Evolutionary conservation across 805 yeast species (phyloP), one percentile per base, ranked within the genome.

Genomic region (Kazachstania psychrophila): DNA sequence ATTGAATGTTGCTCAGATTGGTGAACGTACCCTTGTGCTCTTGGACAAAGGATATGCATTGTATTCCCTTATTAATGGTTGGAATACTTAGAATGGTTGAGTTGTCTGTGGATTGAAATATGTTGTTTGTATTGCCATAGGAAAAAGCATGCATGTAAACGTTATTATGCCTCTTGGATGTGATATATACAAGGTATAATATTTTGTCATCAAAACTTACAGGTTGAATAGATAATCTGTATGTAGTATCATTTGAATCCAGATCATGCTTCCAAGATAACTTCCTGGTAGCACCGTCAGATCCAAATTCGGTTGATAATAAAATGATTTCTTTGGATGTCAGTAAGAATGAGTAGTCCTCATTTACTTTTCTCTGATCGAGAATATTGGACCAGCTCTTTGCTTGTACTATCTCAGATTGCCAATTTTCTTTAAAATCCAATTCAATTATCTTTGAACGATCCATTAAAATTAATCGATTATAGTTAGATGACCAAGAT

Each of bases 201-300:
- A 34, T 34, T 4, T 23, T 31, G 14, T 30, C 33, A 10, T 33
- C 38, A 20, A 33, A 29, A 3, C 46, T 47, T 3, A 54, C 28
- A 8, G 48, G 37, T 10, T 58, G 51, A 2, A 68, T 50, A 2
- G 53, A 44, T 36, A 80, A 38, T 35, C 53, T 60, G 37, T 77
- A 46, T 0, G 84, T 67, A 1, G 70, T 68, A 46, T 84, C 94
- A 1, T 53, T 44, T 6, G 70, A 65, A 29, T 69, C 68, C 16
- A 81, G 56, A 41, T 61, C 72, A 55, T 86, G 95, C 42, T 77
- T 79, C 88, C 94, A 82, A 0, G 88, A 71, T 1, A 85, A 48
- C 2, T 73, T 41, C 39, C 81, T 65, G 22, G 58, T 58, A n/a
- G 73, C 50, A 3, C 58, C 55, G 7, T 44, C 49, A 1, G 60